These are phyloP conservation scores for Pichia membranifaciens DNA, from an alignment of 805 yeast species.

Conservation along the genomic window DNA sequence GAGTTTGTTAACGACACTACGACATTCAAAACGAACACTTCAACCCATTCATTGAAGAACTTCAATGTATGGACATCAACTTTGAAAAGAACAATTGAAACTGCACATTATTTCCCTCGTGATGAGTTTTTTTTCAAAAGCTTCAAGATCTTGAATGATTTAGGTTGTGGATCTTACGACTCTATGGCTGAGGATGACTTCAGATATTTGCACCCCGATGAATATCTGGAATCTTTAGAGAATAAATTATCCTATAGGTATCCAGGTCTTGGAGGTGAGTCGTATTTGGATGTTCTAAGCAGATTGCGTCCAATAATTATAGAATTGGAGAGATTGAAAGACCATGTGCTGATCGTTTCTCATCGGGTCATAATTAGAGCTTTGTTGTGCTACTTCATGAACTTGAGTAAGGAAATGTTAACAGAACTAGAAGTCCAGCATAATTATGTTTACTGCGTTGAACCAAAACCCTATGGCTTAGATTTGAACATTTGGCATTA, in stretches of 20 bases:
- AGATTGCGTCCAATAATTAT: slow-evolving; percentile 32
- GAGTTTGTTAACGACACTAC: slow-evolving; percentile 28
- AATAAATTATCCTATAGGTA: slow-evolving; percentile 31
- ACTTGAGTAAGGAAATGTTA: slow-evolving; percentile 31
- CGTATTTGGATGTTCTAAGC: slow-evolving; percentile 33
- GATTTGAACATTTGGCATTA: slow-evolving; percentile 34
- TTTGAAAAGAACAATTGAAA: slow-evolving; percentile 28
- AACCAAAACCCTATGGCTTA: slow-evolving; percentile 35
- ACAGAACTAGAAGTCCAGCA: slow-evolving; percentile 35
- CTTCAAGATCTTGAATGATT: slow-evolving; percentile 31
- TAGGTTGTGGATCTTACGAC: slow-evolving; percentile 32
- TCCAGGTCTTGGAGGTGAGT: slow-evolving; percentile 36
- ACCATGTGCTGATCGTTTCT: slow-evolving; percentile 31
- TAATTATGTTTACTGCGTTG: slow-evolving; percentile 32
- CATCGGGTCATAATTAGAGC: slow-evolving; percentile 33
- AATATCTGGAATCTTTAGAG: slow-evolving; percentile 26
- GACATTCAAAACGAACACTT: slow-evolving; percentile 18
- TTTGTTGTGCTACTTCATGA: slow-evolving; percentile 33
- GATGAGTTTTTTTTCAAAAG: slow-evolving; percentile 28
- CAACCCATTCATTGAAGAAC: slow-evolving; percentile 1
- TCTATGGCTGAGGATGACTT: slow-evolving; percentile 29
- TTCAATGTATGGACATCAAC: slow-evolving; percentile 34
- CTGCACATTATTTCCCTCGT: slow-evolving; percentile 28
- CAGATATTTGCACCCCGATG: slow-evolving; percentile 22
- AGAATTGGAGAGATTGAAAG: slow-evolving; percentile 32